phyloP scores from a whole-genome alignment of 139 green algal genomes.

The Pseudopediastrum boryanum region DNA sequence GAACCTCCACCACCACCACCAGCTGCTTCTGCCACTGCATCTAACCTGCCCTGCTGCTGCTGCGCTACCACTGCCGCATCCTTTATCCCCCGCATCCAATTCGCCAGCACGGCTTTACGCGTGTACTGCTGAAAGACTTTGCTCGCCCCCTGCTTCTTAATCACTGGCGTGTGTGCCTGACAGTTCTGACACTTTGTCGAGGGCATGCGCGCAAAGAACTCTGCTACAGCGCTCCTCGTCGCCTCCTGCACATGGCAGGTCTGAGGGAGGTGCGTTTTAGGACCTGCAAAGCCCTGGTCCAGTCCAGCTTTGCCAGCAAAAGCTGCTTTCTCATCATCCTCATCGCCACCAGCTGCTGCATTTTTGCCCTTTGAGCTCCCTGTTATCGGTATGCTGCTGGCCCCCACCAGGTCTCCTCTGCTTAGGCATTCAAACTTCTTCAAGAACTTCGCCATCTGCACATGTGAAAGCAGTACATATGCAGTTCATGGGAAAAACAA shows the following conservation, averaged over 20 bases:
- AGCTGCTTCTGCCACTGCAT: not conserved
- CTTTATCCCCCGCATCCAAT: slow-evolving; percentile 44
- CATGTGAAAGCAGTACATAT: too few species aligned
- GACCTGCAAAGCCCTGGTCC: not conserved
- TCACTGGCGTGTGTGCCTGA: slow-evolving; percentile 42
- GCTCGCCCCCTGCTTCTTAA: slow-evolving; percentile 59
- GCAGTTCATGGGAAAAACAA: too few species aligned
- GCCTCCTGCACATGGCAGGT: slow-evolving; percentile 33
- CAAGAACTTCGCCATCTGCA: slow-evolving; percentile 31
- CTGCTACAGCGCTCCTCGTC: slow-evolving; percentile 57
- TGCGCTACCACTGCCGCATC: slow-evolving; percentile 38
- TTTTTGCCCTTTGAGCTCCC: not conserved
- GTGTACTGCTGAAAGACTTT: slow-evolving; percentile 58
- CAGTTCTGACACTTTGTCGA: slow-evolving; percentile 87
- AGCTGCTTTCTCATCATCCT: slow-evolving; percentile 11
- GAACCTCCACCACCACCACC: slow-evolving; percentile 3
- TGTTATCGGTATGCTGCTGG: slow-evolving; percentile 19
- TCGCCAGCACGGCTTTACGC: slow-evolving; percentile 49
- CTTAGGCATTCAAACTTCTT: slow-evolving; percentile 25
- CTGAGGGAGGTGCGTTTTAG: slow-evolving; percentile 2
- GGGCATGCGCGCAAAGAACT: slow-evolving; percentile 77
- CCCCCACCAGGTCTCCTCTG: slow-evolving; percentile 27
- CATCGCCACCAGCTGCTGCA: slow-evolving; percentile 4
- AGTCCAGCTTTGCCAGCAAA: not conserved
- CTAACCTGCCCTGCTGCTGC: slow-evolving; percentile 27